These are phyloP conservation scores for Fomes fomentarius DNA, from an alignment of 1,284 basidiomycete species.

Conservation along the genomic window DNA sequence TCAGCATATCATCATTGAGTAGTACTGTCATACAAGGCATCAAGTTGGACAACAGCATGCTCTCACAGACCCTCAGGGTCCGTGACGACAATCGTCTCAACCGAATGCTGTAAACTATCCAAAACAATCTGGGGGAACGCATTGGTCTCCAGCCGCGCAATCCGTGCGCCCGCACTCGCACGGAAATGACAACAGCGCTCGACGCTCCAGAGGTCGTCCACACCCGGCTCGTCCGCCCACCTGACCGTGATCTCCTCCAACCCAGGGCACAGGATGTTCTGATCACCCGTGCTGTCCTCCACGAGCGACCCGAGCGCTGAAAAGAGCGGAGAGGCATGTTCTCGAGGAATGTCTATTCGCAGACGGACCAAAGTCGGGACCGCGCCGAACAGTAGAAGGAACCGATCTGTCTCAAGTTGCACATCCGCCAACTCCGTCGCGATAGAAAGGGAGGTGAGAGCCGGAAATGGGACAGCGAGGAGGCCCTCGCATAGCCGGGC, in stretches of 20 bases:
- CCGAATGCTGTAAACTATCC: conserved; percentile 1
- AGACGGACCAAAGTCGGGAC: conserved; percentile 4
- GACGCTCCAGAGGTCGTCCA: conserved; percentile 13
- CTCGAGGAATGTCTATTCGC: neutral
- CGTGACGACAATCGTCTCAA: neutral
- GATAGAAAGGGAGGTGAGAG: conserved; percentile 5
- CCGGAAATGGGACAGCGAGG: conserved; percentile 11
- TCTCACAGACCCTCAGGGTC: no score
- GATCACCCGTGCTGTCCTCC: neutral
- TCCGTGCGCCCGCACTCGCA: neutral
- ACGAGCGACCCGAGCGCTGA: conserved; percentile 1
- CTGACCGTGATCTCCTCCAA: conserved; percentile 1
- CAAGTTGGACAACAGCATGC: no score
- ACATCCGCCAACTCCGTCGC: neutral
- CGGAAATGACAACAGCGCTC: conserved; percentile 12
- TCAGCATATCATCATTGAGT: no score
- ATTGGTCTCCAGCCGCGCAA: conserved; percentile 8
- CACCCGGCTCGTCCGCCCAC: conserved; percentile 4
- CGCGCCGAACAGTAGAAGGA: conserved; percentile 4
- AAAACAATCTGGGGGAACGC: conserved; percentile 5
- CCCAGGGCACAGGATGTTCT: conserved; percentile 4
- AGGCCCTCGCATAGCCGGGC: conserved; percentile 13
- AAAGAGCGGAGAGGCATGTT: neutral
- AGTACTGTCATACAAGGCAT: no score
- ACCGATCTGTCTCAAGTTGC: neutral